Evolutionary conservation across 306 rosid species (phyloP).

Genomic region (Cercis canadensis): DNA sequence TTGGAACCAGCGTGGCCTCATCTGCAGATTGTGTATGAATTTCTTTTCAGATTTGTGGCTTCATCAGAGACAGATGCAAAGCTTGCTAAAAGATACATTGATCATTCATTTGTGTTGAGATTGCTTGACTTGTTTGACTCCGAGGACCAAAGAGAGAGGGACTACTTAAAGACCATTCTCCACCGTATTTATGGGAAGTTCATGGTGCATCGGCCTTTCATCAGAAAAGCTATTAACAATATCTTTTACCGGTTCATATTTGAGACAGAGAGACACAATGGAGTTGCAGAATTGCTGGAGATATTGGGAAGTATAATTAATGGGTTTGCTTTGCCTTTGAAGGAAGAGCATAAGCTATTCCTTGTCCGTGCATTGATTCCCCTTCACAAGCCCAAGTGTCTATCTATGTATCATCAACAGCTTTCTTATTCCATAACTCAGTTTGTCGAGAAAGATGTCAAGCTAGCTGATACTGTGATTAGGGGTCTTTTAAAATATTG

Average conservation of each 20-base stretch:
- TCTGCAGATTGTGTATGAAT: conserved; percentile 63
- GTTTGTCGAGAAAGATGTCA: conserved; percentile 72
- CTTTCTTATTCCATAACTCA: conserved; percentile 67
- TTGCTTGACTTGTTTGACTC: conserved; percentile 71
- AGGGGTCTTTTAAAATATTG: conserved; percentile 68
- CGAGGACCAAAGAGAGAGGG: conserved; percentile 76
- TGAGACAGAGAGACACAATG: conserved; percentile 69
- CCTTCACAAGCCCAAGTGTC: conserved; percentile 72
- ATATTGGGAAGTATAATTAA: conserved; percentile 68
- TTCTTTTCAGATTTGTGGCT: conserved; percentile 62
- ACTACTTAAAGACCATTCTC: conserved; percentile 66
- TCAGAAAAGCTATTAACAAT: conserved; percentile 67
- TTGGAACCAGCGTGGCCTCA: conserved; percentile 76
- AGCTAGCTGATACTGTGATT: conserved; percentile 66
- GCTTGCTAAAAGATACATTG: conserved; percentile 63
- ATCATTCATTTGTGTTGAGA: conserved; percentile 63
- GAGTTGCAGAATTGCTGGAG: conserved; percentile 69
- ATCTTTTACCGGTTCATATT: conserved; percentile 67
- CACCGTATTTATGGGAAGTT: conserved; percentile 71
- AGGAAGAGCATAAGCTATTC: conserved; percentile 76
- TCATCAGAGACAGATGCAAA: conserved; percentile 69
- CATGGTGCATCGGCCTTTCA: conserved; percentile 73
- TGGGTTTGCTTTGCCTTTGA: conserved; percentile 73
- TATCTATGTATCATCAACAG: conserved; percentile 64
- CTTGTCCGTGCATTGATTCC: conserved; percentile 66